Evolutionary conservation across 192 early-diverging fungal genomes (phyloP).

Genomic region (Podila clonocystis): DNA sequence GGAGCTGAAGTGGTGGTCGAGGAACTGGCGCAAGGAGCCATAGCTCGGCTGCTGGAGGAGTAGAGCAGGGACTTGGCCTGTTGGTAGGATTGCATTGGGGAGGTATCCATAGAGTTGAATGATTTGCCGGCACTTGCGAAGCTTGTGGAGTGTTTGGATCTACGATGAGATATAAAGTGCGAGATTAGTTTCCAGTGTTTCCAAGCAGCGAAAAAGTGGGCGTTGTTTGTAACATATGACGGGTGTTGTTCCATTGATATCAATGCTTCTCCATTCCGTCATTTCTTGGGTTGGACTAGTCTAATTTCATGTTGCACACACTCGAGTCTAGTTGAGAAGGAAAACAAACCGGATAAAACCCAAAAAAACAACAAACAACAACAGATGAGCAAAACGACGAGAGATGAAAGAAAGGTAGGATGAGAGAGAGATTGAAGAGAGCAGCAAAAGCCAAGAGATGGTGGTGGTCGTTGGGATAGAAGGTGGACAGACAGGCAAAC

Average conservation of each 20-base stretch:
- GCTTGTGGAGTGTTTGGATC: constrained; percentile 43
- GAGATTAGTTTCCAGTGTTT: too few relatives aligned
- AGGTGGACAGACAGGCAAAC: neutral
- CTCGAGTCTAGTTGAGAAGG: too few relatives aligned
- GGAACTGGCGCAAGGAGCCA: constrained; percentile 34
- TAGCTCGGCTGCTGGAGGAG: constrained; percentile 41
- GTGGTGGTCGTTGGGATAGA: neutral
- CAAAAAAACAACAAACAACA: neutral
- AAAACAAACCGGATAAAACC: neutral
- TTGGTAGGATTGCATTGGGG: constrained; percentile 26
- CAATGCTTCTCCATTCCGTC: too few relatives aligned
- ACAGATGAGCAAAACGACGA: neutral
- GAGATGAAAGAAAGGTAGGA: neutral
- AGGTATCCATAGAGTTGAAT: constrained; percentile 48
- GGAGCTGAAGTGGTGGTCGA: constrained; percentile 17
- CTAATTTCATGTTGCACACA: too few relatives aligned
- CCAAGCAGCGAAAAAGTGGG: too few relatives aligned
- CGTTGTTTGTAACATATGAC: too few relatives aligned
- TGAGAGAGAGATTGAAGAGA: neutral
- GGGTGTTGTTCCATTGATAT: too few relatives aligned
- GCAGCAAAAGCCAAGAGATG: neutral
- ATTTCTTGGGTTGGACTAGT: too few relatives aligned
- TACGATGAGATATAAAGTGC: constrained; percentile 1
- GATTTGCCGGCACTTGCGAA: constrained; percentile 31
- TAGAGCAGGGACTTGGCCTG: constrained; percentile 37